A percentile compares a stretch with the other conserved stretches of the same genome.
phyloP scores from a whole-genome alignment of 2,329 filamentous ascomycete species.

The Aspergillus candidus region DNA sequence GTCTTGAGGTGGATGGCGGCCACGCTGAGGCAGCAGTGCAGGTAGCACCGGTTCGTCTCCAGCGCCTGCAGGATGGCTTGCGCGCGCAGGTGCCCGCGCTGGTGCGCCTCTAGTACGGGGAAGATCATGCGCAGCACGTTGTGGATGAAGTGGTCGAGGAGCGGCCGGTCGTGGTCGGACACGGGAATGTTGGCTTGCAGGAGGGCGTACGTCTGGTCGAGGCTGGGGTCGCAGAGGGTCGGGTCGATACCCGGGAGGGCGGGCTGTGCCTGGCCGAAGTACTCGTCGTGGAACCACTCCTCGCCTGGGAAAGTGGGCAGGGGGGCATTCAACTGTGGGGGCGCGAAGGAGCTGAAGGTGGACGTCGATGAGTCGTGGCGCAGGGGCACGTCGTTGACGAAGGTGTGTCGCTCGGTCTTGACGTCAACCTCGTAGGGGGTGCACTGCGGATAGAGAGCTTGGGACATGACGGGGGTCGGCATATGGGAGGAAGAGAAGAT shows the following conservation, averaged over 20 bases:
- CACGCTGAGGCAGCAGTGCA: slow-evolving; percentile 92
- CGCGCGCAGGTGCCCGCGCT: slow-evolving; percentile 72
- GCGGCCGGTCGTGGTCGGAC: slow-evolving; percentile 76
- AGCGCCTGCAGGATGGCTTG: slow-evolving; percentile 82
- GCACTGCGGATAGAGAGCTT: slow-evolving; percentile 51
- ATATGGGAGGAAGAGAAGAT: slow-evolving; percentile 34
- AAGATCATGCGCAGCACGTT: slow-evolving; percentile 85
- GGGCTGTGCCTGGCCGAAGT: slow-evolving; percentile 52
- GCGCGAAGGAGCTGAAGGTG: slow-evolving; percentile 87
- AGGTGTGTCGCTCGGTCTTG: slow-evolving; percentile 92
- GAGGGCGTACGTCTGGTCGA: slow-evolving; percentile 46
- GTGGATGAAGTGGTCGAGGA: slow-evolving; percentile 86
- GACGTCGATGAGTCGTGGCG: slow-evolving; percentile 81
- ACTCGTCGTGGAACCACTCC: slow-evolving; percentile 67
- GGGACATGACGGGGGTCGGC: slow-evolving; percentile 51
- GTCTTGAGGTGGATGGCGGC: slow-evolving; percentile 88
- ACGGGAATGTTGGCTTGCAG: slow-evolving; percentile 72
- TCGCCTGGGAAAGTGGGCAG: slow-evolving; percentile 59
- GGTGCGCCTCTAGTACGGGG: slow-evolving; percentile 84
- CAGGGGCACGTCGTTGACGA: slow-evolving; percentile 82
- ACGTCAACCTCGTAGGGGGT: slow-evolving; percentile 90
- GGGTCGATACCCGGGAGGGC: slow-evolving; percentile 29
- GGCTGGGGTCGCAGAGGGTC: slow-evolving; percentile 12
- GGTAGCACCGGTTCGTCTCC: slow-evolving; percentile 84
- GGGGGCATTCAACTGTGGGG: slow-evolving; percentile 63